These are phyloP conservation scores for Alternaria sp. DNA, from an alignment of 2,329 filamentous ascomycete genomes.

Conservation along the genomic window DNA sequence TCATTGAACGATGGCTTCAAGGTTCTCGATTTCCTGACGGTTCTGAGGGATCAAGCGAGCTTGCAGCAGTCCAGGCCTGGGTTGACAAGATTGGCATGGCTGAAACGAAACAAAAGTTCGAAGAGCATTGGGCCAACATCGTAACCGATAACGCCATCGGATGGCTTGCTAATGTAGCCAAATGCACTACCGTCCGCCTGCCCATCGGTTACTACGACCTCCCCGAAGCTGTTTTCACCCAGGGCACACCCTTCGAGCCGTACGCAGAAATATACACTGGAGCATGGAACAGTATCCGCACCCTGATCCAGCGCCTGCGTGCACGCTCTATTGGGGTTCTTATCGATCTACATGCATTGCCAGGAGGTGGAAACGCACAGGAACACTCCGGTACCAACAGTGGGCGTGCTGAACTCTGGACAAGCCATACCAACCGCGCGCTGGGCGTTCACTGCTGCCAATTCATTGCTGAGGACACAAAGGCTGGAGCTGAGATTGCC, in stretches of 20 bases:
- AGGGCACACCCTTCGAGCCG: conserved; percentile 60
- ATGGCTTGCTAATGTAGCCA: conserved; percentile 60
- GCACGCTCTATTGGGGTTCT: conserved; percentile 61
- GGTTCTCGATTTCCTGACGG: conserved; percentile 57
- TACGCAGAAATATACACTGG: conserved; percentile 58
- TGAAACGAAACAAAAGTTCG: conserved; percentile 58
- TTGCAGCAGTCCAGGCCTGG: conserved; percentile 59
- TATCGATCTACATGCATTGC: conserved; percentile 65
- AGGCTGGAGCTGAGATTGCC: conserved; percentile 53
- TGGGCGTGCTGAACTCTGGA: conserved; percentile 61
- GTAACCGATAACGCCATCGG: conserved; percentile 59
- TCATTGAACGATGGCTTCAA: conserved; percentile 66
- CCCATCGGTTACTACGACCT: conserved; percentile 67
- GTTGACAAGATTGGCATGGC: conserved; percentile 57
- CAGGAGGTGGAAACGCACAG: conserved; percentile 63
- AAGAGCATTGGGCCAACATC: conserved; percentile 61
- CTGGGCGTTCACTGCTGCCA: conserved; percentile 57
- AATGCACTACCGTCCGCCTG: conserved; percentile 64
- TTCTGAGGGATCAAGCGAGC: conserved; percentile 55
- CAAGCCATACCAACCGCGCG: conserved; percentile 50
- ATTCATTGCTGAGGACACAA: conserved; percentile 59
- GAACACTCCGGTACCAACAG: conserved; percentile 64
- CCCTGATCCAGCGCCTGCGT: conserved; percentile 55
- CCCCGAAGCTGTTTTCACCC: conserved; percentile 56
- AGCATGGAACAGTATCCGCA: conserved; percentile 60